A percentile compares a stretch with the other conserved stretches of the same genome.
Evolutionary conservation across 257 asterid species (phyloP).

Genomic region (Solanum piurae): DNA sequence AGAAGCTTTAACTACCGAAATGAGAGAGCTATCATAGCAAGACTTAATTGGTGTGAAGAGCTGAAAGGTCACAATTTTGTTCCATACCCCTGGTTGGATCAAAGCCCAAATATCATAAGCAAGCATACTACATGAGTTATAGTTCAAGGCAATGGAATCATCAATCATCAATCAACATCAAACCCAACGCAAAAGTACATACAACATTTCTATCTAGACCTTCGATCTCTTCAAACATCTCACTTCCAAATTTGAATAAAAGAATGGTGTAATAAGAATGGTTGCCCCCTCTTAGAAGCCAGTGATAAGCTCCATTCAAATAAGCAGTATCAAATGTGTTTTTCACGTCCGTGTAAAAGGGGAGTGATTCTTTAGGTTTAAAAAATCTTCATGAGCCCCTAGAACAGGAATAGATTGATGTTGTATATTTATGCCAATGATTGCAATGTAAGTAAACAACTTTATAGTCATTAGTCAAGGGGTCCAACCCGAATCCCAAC

Average conservation of each 20-base stretch:
- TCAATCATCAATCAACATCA: neutral
- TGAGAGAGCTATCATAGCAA: neutral
- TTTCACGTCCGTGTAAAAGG: neutral
- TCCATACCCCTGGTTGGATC: neutral
- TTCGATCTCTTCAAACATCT: neutral
- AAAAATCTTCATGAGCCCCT: neutral
- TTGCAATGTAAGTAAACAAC: neutral
- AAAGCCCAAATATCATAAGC: neutral
- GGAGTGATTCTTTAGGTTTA: neutral
- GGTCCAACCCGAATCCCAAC: neutral
- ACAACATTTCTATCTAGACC: neutral
- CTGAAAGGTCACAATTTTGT: neutral
- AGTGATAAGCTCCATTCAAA: neutral
- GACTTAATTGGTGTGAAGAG: neutral
- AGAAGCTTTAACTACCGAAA: neutral
- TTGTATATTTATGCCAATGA: neutral
- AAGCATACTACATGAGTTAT: neutral
- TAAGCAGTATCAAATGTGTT: neutral
- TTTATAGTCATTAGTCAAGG: neutral
- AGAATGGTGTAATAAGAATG: neutral
- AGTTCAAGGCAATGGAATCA: neutral
- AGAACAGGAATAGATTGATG: neutral
- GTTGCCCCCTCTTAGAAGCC: too few relatives aligned
- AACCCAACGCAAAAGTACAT: neutral
- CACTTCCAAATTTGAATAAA: neutral